Percentiles rank a stretch among this genome's conserved stretches.
phyloP scores from a whole-genome alignment of 306 rosid species.

The Trifolium subterraneum region DNA sequence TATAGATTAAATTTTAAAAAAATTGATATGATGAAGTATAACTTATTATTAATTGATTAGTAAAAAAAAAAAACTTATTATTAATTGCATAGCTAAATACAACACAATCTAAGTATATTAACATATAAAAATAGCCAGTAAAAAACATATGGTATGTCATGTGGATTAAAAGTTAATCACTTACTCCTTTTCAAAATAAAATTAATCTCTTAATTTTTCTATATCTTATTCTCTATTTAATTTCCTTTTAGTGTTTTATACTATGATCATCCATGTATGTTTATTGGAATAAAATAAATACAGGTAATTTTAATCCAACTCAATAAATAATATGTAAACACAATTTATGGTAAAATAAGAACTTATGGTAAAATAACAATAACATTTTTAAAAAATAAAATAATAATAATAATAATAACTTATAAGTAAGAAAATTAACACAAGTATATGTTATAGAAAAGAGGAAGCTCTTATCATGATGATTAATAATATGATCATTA shows the following conservation, averaged over 20 bases:
- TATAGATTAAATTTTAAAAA: not conserved
- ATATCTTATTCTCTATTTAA: not conserved
- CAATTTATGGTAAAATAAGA: not conserved
- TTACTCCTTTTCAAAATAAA: not conserved
- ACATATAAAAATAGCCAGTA: not conserved
- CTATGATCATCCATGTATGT: too few relatives aligned
- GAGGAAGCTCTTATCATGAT: conserved; percentile 14
- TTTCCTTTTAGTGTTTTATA: too few relatives aligned
- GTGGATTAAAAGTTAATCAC: not conserved
- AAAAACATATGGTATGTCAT: not conserved
- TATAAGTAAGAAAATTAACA: conserved; percentile 5
- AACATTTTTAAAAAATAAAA: too few relatives aligned
- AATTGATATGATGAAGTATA: not conserved
- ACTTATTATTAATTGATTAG: not conserved
- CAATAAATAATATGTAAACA: not conserved
- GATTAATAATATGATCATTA: not conserved
- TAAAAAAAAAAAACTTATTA: too few relatives aligned
- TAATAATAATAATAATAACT: not conserved
- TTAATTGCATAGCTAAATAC: not conserved
- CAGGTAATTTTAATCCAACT: not conserved
- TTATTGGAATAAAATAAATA: not conserved
- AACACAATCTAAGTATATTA: not conserved
- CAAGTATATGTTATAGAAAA: not conserved
- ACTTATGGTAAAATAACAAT: too few relatives aligned
- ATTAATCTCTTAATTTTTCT: not conserved